These are phyloP conservation scores for Euphorbia tirucalli DNA, from an alignment of 345 rosid genomes.

Conservation along the genomic window DNA sequence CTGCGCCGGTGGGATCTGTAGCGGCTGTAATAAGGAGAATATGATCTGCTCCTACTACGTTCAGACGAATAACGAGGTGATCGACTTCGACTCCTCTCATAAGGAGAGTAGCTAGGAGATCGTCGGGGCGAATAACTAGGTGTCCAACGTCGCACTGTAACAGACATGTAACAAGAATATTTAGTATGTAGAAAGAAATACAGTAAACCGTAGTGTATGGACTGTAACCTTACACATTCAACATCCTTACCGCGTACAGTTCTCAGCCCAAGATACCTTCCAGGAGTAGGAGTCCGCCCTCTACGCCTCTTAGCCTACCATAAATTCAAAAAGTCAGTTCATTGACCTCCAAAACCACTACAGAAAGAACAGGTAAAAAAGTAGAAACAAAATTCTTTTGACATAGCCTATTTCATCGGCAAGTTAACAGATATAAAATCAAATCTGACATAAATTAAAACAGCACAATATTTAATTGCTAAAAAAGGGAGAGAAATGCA, in stretches of 20 bases:
- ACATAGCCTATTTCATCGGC: background rate
- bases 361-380: background rate
- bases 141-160: slow-evolving; percentile 39
- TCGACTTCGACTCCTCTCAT: slow-evolving; percentile 32
- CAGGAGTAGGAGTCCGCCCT: slow-evolving; percentile 95
- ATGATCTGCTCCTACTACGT: slow-evolving; percentile 56
- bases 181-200: background rate
- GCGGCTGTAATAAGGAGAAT: slow-evolving; percentile 22
- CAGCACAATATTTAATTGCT: slow-evolving; percentile 22
- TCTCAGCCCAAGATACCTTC: slow-evolving; percentile 81
- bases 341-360: background rate
- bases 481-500: slow-evolving; percentile 60
- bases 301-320: slow-evolving; percentile 78
- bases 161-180: background rate
- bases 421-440: background rate
- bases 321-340: slow-evolving; percentile 11
- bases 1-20: background rate
- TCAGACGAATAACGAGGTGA: slow-evolving; percentile 57
- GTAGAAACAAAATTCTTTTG: background rate
- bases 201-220: background rate
- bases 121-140: slow-evolving; percentile 47
- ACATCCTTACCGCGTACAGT: slow-evolving; percentile 47
- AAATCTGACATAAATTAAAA: slow-evolving; percentile 5
- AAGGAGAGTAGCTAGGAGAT: slow-evolving; percentile 52
- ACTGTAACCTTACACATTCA: background rate